Evolutionary conservation across 352 stramenopile genomes (phyloP).

Genomic region (Phytophthora pinifolia): DNA sequence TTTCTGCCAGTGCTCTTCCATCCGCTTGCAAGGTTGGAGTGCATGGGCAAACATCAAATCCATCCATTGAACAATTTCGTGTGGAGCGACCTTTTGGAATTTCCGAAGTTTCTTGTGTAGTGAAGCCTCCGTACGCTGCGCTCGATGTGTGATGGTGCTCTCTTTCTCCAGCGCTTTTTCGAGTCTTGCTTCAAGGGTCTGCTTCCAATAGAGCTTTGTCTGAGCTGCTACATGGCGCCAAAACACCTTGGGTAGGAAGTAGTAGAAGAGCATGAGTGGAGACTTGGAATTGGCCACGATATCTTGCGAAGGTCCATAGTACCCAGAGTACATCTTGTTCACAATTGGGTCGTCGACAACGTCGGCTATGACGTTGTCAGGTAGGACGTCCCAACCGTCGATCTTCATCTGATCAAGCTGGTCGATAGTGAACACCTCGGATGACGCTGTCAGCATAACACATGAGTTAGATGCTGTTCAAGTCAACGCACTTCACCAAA

Average conservation of each 20-base stretch:
- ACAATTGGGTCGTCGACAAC: not conserved
- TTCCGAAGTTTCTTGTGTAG: too few species aligned
- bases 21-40: not conserved
- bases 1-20: not conserved
- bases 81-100: too few species aligned
- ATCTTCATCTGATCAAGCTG: conserved; percentile 9
- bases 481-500: conserved; percentile 9
- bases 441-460: conserved; percentile 15
- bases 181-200: not conserved
- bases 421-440: not conserved
- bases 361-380: not conserved
- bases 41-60: not conserved
- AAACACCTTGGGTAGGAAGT: conserved; percentile 14
- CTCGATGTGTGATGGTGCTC: too few species aligned
- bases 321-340: conserved; percentile 5
- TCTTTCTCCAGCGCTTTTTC: too few species aligned
- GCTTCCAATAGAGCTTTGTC: conserved; percentile 6
- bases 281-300: not conserved
- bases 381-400: conserved; percentile 1
- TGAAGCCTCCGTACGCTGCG: too few species aligned
- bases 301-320: conserved; percentile 1
- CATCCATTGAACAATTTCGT: too few species aligned
- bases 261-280: conserved; percentile 8
- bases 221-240: conserved; percentile 6
- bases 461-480: not conserved